Evolutionary conservation across 305 asterid genomes (phyloP).

Genomic region (Solanum hybrid): DNA sequence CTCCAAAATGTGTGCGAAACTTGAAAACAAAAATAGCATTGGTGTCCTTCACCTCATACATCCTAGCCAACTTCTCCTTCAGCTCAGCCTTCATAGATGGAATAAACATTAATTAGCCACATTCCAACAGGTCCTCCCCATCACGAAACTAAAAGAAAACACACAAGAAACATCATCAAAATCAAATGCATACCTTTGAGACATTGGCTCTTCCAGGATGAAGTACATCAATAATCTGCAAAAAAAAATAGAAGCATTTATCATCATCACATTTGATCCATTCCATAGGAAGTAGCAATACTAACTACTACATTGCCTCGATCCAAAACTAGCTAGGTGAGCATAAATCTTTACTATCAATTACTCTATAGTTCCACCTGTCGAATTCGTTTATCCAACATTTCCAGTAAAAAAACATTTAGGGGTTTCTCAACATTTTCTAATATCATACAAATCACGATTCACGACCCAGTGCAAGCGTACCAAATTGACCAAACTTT

Average conservation of each 20-base stretch:
- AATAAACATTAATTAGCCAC: neutral
- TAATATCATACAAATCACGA: neutral
- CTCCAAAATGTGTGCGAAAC: conserved; percentile 25
- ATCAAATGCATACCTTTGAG: conserved; percentile 15
- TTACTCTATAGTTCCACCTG: neutral
- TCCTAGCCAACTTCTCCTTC: conserved; percentile 26
- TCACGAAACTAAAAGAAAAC: neutral
- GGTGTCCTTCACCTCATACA: conserved; percentile 24
- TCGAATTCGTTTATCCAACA: neutral
- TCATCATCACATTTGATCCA: neutral
- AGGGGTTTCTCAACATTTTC: neutral
- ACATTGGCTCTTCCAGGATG: conserved; percentile 28
- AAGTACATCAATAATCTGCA: conserved; percentile 21
- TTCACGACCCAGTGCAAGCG: neutral
- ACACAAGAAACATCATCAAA: neutral
- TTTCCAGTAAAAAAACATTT: neutral
- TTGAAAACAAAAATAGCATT: conserved; percentile 26
- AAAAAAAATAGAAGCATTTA: neutral
- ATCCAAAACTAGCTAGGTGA: neutral
- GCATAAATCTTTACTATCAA: neutral
- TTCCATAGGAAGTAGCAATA: neutral
- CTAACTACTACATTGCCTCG: neutral
- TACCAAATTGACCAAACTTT: neutral
- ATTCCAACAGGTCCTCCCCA: neutral
- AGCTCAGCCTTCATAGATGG: conserved; percentile 11